Evolutionary conservation across 2,329 filamentous ascomycete species (phyloP), one percentile per base, ranked within the genome.

Genomic region (Fusarium multiceps): DNA sequence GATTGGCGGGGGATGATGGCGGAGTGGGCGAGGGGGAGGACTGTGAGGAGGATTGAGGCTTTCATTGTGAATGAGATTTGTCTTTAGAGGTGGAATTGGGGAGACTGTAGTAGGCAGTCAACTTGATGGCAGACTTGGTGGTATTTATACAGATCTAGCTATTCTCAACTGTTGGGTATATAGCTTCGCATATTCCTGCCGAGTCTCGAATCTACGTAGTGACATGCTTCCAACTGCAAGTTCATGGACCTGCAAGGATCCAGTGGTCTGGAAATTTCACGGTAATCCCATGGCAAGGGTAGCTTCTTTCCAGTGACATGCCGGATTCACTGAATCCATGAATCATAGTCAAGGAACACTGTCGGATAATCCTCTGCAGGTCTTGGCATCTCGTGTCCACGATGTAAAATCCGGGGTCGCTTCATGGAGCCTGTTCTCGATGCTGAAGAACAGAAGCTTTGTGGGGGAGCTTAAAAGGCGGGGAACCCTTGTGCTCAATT

Each of bases 1-100:
- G 48, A 74, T 40, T 66, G 71, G 50, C 60, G 68, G 3, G 47
- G 40, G 27, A 74, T 69, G 60, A 61, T 60, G 4, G 61, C 70
- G 4, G 57, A 57, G 7, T 72, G 54, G 5, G 66, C 53, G 2
- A 76, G 53, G 6, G 74, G 71, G 4, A 77, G 71, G 1, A 76
- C 60, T 0, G 65, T 54, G 2, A 75, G 10, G 28, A 74, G 21
- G 2, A 72, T n/a, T 7, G 72, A 56, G 20, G 73, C 27, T 61
- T 76, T 77, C 75, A 77, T 77, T 2, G 9, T 66, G 55, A 2
- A 16, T 3, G 12, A 20, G 18, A 8, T 12, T 50, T 3, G 8
- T 20, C 1, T 27, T 20, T 11, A 4, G 9, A 18, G 9, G 13
- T 21, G 0, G 21, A 4, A 7, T 5, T 16, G 8, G 16, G 2